Conservation (phyloP, 2,329 filamentous ascomycete genomes). For the Stemphylium beticola region DNA sequence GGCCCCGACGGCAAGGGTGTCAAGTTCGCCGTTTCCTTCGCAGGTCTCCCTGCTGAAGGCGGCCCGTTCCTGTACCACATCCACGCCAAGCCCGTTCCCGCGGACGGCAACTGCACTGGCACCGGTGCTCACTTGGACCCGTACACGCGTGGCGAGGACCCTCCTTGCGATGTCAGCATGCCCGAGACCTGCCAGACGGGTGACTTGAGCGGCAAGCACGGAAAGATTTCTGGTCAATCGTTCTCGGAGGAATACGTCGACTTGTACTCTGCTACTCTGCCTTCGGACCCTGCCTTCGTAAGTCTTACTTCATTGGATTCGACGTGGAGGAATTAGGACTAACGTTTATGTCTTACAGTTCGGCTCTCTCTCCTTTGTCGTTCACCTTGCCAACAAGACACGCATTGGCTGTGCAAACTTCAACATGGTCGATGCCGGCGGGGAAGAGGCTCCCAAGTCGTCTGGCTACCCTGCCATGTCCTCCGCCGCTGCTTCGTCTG, state of each 20-base stretch:
- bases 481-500: background rate
- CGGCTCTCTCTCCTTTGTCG: constrained; percentile 61
- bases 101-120: constrained; percentile 52
- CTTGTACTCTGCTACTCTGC: constrained; percentile 43
- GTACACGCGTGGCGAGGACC: constrained; percentile 49
- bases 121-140: constrained; percentile 53
- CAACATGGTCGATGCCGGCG: constrained; percentile 61
- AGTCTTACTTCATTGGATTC: background rate
- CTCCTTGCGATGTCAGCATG: constrained; percentile 45
- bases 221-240: constrained; percentile 42
- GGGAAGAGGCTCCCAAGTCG: background rate
- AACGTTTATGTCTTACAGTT: constrained; percentile 34
- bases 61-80: constrained; percentile 57
- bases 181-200: constrained; percentile 53
- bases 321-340: too few species aligned
- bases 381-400: constrained; percentile 61
- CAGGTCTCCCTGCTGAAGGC: constrained; percentile 49
- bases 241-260: constrained; percentile 45
- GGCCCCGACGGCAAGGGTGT: constrained; percentile 48
- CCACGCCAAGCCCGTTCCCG: constrained; percentile 51
- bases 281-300: constrained; percentile 51
- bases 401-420: constrained; percentile 66
- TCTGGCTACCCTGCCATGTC: background rate
- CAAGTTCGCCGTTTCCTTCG: constrained; percentile 49
- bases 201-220: constrained; percentile 55